A percentile compares a stretch with the other conserved stretches of the same genome.
Evolutionary conservation across 257 asterid genomes (phyloP).

Genomic region (Jaltomata sinuosa): DNA sequence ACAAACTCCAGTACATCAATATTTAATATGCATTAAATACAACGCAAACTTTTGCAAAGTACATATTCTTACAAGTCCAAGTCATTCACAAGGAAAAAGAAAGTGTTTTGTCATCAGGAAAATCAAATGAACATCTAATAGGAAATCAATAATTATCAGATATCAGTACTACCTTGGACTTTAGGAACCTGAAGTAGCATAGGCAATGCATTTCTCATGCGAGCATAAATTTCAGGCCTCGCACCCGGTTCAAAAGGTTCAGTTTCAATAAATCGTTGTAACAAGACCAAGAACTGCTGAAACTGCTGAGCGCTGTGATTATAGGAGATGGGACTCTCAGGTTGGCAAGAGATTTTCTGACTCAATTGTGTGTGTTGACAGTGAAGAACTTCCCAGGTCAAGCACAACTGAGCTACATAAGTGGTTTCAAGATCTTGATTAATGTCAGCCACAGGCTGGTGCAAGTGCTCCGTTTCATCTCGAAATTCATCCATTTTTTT

Average conservation of each 20-base stretch:
- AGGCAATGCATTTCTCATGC: constrained; percentile 61
- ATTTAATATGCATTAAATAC: neutral
- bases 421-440: constrained; percentile 74
- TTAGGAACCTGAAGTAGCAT: constrained; percentile 88
- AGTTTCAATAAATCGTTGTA: constrained; percentile 85
- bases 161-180: constrained; percentile 50
- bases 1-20: neutral
- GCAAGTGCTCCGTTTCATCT: constrained; percentile 74
- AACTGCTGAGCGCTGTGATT: constrained; percentile 86
- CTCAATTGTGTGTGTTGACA: constrained; percentile 78
- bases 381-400: constrained; percentile 97
- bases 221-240: constrained; percentile 77
- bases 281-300: constrained; percentile 80
- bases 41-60: neutral
- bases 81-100: neutral
- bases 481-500: constrained; percentile 51
- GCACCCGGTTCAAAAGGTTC: constrained; percentile 87
- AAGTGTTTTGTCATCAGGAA: neutral
- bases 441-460: constrained; percentile 49
- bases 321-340: constrained; percentile 50
- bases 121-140: neutral
- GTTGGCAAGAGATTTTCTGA: constrained; percentile 58
- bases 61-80: neutral
- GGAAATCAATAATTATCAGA: neutral
- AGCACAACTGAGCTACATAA: constrained; percentile 80